A percentile compares a stretch with the other conserved stretches of the same genome.
Conservation (phyloP, 2,329 filamentous ascomycete species). For the Ceratocystiopsis sp. region DNA sequence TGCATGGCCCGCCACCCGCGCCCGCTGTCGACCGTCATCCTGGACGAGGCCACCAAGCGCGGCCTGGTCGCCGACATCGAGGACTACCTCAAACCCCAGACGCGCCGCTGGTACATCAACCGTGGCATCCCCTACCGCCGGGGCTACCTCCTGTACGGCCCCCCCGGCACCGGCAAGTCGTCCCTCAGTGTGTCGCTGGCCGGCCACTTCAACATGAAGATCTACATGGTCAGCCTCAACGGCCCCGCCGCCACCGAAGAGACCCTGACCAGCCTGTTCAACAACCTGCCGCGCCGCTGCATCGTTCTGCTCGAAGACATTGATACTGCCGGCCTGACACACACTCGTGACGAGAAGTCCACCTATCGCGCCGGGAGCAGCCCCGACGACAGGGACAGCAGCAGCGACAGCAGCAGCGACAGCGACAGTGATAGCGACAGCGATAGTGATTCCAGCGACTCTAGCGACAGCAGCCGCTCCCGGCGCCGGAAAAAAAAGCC, state of each 20-base stretch:
- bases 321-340: constrained; percentile 53
- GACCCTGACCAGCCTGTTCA: constrained; percentile 44
- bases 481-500: too few species aligned
- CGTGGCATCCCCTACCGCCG: constrained; percentile 73
- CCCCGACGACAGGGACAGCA: constrained; percentile 4
- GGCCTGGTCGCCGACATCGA: constrained; percentile 41
- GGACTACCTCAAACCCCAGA: constrained; percentile 45
- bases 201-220: constrained; percentile 50
- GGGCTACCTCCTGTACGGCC: constrained; percentile 68
- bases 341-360: constrained; percentile 29
- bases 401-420: constrained; percentile 4
- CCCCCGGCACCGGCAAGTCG: constrained; percentile 66
- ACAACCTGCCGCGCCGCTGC: constrained; percentile 49
- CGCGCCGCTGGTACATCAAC: constrained; percentile 64
- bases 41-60: constrained; percentile 42
- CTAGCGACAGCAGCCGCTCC: constrained; percentile 1
- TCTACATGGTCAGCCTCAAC: constrained; percentile 56
- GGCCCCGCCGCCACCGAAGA: constrained; percentile 48
- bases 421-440: constrained; percentile 6
- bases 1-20: constrained; percentile 43
- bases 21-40: constrained; percentile 48
- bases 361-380: background rate
- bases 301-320: constrained; percentile 64
- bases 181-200: constrained; percentile 54
- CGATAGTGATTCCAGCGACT: constrained; percentile 7